Percentiles rank a stretch among this genome's conserved stretches.
phyloP scores from a whole-genome alignment of 805 yeast species.

The Yarrowia keelungensis region DNA sequence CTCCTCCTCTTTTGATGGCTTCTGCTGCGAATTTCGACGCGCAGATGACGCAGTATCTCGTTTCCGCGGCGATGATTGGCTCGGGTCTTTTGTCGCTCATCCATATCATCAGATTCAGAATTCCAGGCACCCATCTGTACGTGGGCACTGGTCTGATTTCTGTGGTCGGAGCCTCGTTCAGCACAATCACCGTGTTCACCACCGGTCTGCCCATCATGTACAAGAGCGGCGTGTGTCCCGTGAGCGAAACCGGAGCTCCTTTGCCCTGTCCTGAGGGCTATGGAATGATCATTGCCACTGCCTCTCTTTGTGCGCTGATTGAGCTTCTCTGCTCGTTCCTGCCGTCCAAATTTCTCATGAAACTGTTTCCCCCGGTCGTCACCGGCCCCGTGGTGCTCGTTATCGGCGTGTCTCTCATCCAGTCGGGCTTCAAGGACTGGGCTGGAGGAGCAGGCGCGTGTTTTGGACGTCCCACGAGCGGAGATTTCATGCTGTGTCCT shows the following conservation, averaged over 20 bases:
- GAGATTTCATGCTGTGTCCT: constrained; percentile 59
- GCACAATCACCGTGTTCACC: constrained; percentile 80
- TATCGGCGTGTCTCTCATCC: constrained; percentile 75
- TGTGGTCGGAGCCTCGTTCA: constrained; percentile 90
- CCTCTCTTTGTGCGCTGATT: constrained; percentile 75
- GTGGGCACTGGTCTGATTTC: constrained; percentile 89
- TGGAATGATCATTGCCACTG: constrained; percentile 84
- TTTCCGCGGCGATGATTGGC: constrained; percentile 73
- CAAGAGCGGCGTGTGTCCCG: constrained; percentile 68
- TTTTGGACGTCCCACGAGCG: constrained; percentile 49
- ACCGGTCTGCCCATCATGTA: constrained; percentile 86
- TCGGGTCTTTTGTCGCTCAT: constrained; percentile 73
- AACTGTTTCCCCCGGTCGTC: constrained; percentile 84
- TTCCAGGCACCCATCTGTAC: constrained; percentile 74
- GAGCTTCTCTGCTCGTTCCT: constrained; percentile 77
- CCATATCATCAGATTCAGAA: constrained; percentile 82
- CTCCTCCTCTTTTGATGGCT: constrained; percentile 82
- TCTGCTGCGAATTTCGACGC: constrained; percentile 63
- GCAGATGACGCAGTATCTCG: constrained; percentile 64
- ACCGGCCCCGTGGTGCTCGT: constrained; percentile 92
- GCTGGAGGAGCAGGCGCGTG: constrained; percentile 76
- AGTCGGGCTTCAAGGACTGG: constrained; percentile 82
- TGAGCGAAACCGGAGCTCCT: constrained; percentile 65
- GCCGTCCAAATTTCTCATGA: constrained; percentile 75
- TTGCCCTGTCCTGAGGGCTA: constrained; percentile 90